A percentile compares a stretch with the other conserved stretches of the same genome.
Conservation (phyloP, 108 stramenopile genomes). For the Fragilariopsis cylindrus region DNA sequence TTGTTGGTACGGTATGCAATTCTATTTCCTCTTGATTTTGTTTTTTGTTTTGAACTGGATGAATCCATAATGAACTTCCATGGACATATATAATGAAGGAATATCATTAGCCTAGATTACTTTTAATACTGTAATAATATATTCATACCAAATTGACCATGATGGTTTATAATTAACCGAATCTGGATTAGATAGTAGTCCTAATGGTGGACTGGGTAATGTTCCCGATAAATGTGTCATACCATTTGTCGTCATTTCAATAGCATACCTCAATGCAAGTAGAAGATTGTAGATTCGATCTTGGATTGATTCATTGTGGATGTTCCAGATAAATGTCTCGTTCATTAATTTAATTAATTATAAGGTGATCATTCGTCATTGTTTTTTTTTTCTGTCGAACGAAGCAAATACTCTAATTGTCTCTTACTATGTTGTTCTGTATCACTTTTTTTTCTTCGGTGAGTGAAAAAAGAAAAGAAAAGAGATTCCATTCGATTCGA, state of each 20-base stretch:
- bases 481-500: too few relatives aligned
- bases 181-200: not conserved
- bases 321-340: too few relatives aligned
- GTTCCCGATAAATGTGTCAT: constrained; percentile 74
- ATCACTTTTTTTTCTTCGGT: too few relatives aligned
- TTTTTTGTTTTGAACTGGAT: not conserved
- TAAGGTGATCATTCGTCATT: too few relatives aligned
- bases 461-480: too few relatives aligned
- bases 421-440: too few relatives aligned
- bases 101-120: constrained; percentile 9
- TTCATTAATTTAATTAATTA: too few relatives aligned
- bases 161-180: not conserved
- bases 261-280: not conserved
- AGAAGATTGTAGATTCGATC: too few relatives aligned
- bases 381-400: too few relatives aligned
- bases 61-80: constrained; percentile 50
- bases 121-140: constrained; percentile 21
- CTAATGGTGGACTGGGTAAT: not conserved
- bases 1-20: not conserved
- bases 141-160: not conserved
- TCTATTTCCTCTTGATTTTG: too few relatives aligned
- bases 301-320: too few relatives aligned
- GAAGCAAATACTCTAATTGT: too few relatives aligned
- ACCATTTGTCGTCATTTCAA: constrained; percentile 76
- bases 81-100: constrained; percentile 38